Evolutionary conservation across 1,139 yeast genomes (phyloP), one percentile per base, ranked within the genome.

Genomic region (Candida anutae): DNA sequence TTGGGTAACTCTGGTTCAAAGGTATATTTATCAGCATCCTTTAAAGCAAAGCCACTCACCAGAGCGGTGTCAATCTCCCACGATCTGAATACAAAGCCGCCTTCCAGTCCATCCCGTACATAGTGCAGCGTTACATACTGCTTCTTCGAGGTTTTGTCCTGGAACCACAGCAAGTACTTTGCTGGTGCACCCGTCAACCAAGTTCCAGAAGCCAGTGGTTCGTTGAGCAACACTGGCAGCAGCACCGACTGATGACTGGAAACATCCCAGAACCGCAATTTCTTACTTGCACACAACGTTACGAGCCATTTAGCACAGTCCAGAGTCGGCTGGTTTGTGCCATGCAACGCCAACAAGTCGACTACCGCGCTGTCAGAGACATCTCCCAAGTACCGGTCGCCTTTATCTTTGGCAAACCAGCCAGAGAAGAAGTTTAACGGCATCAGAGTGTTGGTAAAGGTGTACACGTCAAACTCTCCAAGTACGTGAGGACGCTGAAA

Each of bases 191-290:
- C 37, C 4, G 58, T 47, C 13, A 63, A 40, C 65, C 65, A 58
- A 2, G 47, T 30, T 5, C 36, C 34, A 9, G 43, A 26, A 14
- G 40, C 44, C 8, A 34, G 30, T 5, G 33, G 20, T 4, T 42
- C 41, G 17, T 34, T 31, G 23, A 54, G 37, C 16, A 37, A 33
- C 4, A 49, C 37, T 2, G 47, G 40, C 5, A 50, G 48, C 6
- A 45, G 30, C 8, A 28, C 28, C 14, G 39, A 35, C 13, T 34
- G 38, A 35, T 66, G 71, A 2, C 59, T 42, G 0, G 41, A 30
- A 14, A 76, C 39, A 32, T 70, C 66, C 85, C 87, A 79, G 16
- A 78, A 42, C 39, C 71, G 72, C 24, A 80, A 40, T 9, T 50
- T 50, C 40, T 69, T 72, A 35, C 63, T 58, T n/a, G 70, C 63